A percentile compares a stretch with the other conserved stretches of the same genome.
Evolutionary conservation across 1,284 basidiomycete genomes (phyloP).

Genomic region (Hemileia vastatrix): DNA sequence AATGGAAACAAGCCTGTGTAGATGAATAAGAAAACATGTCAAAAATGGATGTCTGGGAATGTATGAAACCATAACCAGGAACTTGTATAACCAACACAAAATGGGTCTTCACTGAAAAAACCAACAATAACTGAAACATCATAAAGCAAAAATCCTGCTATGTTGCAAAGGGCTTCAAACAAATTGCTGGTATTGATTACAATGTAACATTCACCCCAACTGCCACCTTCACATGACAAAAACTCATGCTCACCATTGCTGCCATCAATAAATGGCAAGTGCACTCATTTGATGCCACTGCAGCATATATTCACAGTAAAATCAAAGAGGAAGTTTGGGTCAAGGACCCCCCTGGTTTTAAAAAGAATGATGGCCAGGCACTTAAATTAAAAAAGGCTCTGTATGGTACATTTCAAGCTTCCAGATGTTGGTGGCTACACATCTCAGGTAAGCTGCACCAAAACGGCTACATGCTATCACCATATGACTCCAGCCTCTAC

Average conservation of each 20-base stretch:
- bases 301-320: constrained; percentile 7
- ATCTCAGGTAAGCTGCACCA: no score
- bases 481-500: constrained; percentile 4
- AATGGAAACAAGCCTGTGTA: no score
- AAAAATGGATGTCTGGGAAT: background rate
- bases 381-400: background rate
- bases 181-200: background rate
- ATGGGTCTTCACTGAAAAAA: constrained; percentile 5
- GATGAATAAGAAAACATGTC: background rate
- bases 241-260: background rate
- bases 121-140: background rate
- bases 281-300: constrained; percentile 5
- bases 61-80: background rate
- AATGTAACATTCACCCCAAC: background rate
- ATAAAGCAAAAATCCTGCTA: background rate
- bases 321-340: constrained; percentile 8
- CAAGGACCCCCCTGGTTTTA: background rate
- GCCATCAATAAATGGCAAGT: background rate
- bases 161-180: background rate
- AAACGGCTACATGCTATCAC: background rate
- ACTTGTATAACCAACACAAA: background rate
- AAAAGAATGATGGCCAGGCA: no score
- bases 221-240: background rate
- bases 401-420: background rate
- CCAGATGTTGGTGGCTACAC: background rate